phyloP scores from a whole-genome alignment of 805 yeast genomes.

The Wickerhamiella kurtzmanii region DNA sequence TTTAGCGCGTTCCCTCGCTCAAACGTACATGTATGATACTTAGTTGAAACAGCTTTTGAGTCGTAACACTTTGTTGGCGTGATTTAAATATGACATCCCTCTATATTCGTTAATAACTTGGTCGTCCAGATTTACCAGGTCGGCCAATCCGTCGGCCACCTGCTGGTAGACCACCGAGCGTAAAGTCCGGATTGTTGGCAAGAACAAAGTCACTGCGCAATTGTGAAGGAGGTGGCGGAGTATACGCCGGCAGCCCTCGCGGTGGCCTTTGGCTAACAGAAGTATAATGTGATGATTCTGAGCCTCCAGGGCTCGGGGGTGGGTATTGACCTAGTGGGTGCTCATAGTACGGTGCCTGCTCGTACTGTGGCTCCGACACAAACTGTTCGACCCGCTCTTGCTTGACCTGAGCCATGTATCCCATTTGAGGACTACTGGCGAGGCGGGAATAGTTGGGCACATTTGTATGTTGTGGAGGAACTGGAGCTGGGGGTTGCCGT shows the following conservation, averaged over 20 bases:
- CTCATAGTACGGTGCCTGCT: slow-evolving; percentile 4
- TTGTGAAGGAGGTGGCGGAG: not conserved
- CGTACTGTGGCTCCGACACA: slow-evolving; percentile 2
- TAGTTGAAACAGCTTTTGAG: no score
- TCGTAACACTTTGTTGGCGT: no score
- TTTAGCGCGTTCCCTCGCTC: no score
- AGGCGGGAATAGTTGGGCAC: not conserved
- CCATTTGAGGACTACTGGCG: not conserved
- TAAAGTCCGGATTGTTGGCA: slow-evolving; percentile 18
- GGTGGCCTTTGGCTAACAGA: slow-evolving; percentile 13
- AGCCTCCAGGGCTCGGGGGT: slow-evolving; percentile 7
- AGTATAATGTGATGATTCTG: slow-evolving; percentile 14
- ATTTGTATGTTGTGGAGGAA: not conserved
- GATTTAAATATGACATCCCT: no score
- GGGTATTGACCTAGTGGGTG: slow-evolving; percentile 4
- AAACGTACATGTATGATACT: no score
- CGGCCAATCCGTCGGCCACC: not conserved
- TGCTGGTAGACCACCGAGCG: slow-evolving; percentile 8
- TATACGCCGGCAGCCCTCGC: not conserved
- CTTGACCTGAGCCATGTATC: not conserved
- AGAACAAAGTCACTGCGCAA: slow-evolving; percentile 16
- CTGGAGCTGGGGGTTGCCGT: not conserved
- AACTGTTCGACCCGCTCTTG: slow-evolving; percentile 7
- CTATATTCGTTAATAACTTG: not conserved
- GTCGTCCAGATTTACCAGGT: not conserved